Evolutionary conservation across 129 eudicot genomes (phyloP).

Genomic region (Lonicera japonica): DNA sequence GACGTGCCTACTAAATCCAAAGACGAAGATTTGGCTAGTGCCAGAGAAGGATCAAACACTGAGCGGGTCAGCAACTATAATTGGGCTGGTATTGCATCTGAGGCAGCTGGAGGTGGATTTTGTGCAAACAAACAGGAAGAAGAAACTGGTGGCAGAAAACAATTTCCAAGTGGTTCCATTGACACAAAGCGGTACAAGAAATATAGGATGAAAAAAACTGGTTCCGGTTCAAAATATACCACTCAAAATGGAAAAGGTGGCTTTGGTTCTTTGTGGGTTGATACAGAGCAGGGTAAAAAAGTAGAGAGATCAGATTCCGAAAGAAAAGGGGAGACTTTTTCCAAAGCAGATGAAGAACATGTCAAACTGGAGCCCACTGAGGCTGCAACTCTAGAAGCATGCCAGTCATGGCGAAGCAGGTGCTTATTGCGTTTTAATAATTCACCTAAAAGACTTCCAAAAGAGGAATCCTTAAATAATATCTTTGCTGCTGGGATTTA

Average conservation of each 20-base stretch:
- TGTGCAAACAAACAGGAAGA: conserved; percentile 4
- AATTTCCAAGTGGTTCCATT: conserved; percentile 9
- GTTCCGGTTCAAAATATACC: conserved; percentile 21
- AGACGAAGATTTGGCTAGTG: conserved; percentile 10
- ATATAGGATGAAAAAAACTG: conserved; percentile 54
- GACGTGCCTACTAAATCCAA: conserved; percentile 19
- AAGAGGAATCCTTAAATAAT: too few species aligned
- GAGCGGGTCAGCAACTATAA: not conserved
- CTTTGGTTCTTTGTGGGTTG: conserved; percentile 3
- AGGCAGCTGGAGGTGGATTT: conserved; percentile 4
- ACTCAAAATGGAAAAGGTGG: conserved; percentile 15
- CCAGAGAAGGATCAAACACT: not conserved
- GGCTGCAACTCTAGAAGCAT: conserved; percentile 42
- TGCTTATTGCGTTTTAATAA: conserved; percentile 7
- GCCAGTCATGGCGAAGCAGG: conserved; percentile 90
- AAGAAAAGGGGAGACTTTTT: conserved; percentile 11
- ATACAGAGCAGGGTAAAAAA: not conserved
- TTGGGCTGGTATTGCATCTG: conserved; percentile 6
- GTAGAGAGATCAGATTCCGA: conserved; percentile 13
- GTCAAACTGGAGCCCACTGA: conserved; percentile 21
- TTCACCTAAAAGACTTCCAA: too few species aligned
- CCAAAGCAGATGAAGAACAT: conserved; percentile 15
- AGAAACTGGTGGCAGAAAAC: conserved; percentile 14
- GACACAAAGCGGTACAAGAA: conserved; percentile 53
- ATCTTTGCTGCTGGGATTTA: not conserved